Percentiles rank a stretch among this genome's conserved stretches.
These are phyloP conservation scores for Stevia rebaudiana DNA, from an alignment of 140 eudicot species.

Conservation along the genomic window DNA sequence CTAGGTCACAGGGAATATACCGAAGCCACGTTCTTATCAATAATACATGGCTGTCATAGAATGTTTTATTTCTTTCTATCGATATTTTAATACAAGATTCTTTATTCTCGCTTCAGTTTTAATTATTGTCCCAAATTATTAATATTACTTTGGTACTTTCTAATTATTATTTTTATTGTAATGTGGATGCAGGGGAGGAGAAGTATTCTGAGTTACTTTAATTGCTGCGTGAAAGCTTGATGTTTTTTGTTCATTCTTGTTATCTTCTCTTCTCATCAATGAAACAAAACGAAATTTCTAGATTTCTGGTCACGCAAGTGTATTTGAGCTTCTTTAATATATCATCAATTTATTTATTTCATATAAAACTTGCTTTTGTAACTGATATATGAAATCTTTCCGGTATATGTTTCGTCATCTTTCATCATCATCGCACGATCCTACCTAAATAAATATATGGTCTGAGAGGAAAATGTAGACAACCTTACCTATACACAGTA, in stretches of 20 bases:
- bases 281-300: neutral
- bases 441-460: no score
- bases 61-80: conserved; percentile 11
- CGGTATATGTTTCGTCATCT: neutral
- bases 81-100: neutral
- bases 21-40: conserved; percentile 25
- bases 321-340: neutral
- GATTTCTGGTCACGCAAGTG: neutral
- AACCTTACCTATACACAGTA: no score
- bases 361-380: neutral
- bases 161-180: neutral
- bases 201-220: conserved; percentile 60
- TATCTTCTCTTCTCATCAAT: neutral
- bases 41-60: conserved; percentile 21
- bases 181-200: conserved; percentile 38
- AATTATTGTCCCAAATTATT: conserved; percentile 12
- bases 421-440: no score
- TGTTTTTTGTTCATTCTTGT: conserved; percentile 16
- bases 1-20: conserved; percentile 17
- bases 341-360: neutral
- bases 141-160: neutral
- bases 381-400: neutral
- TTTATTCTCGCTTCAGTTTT: neutral
- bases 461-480: no score
- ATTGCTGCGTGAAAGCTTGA: conserved; percentile 60